Evolutionary conservation across 768 basidiomycete species (phyloP).

Genomic region (Trametopsis cervina): DNA sequence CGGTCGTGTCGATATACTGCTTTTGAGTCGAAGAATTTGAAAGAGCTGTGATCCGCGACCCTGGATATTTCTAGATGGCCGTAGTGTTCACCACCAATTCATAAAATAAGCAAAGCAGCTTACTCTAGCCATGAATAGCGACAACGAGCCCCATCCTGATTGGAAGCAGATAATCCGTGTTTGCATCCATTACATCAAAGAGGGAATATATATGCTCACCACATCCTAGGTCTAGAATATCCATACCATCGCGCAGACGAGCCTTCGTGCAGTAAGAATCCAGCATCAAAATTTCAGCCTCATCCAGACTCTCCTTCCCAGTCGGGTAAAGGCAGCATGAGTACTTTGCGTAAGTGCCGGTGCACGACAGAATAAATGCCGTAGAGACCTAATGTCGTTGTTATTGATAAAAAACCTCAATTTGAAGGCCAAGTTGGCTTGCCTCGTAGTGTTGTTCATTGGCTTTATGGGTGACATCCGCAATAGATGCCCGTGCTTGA

Average conservation of each 20-base stretch:
- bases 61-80: slow-evolving; percentile 53
- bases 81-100: neutral
- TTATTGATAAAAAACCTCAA: too few relatives aligned
- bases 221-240: slow-evolving; percentile 64
- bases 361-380: slow-evolving; percentile 55
- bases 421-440: too few relatives aligned
- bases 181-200: too few relatives aligned
- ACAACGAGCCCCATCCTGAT: slow-evolving; percentile 65
- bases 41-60: slow-evolving; percentile 51
- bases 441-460: slow-evolving; percentile 79
- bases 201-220: slow-evolving; percentile 34
- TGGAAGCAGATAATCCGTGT: neutral
- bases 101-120: slow-evolving; percentile 7
- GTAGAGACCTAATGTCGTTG: slow-evolving; percentile 39
- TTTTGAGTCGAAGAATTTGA: slow-evolving; percentile 70
- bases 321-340: slow-evolving; percentile 60
- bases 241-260: slow-evolving; percentile 49
- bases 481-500: slow-evolving; percentile 42
- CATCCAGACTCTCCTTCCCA: slow-evolving; percentile 48
- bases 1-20: slow-evolving; percentile 46
- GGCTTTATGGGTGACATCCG: slow-evolving; percentile 57
- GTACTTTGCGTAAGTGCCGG: slow-evolving; percentile 63
- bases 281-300: slow-evolving; percentile 61
- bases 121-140: slow-evolving; percentile 57
- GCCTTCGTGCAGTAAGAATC: slow-evolving; percentile 64